Base-by-base conservation (phyloP, 148 eudicot species). In the Amaranthus hypochondriacus region DNA sequence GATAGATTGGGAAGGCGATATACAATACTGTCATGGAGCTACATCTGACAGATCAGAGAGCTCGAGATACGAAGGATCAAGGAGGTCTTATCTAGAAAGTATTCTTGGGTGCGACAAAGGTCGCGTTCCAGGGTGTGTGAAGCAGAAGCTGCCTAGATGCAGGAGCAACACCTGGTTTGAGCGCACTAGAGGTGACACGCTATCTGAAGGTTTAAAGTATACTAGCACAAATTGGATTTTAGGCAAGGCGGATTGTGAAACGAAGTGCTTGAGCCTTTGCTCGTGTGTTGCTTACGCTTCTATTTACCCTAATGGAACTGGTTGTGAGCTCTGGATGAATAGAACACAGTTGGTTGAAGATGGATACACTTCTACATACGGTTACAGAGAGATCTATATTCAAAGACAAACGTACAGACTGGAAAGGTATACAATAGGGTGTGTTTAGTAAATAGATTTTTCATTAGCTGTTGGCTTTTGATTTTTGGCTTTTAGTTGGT, bases 201-300 rank as follows among this genome's bases (percentile, higher is more conserved):
- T 12, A 70, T 62, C 69, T 28, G 66, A 52, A 12, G 79, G 83
- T 53, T n/a, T 66, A 39, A 52, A 51, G 70, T 73, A 63, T 18
- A 66, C 68, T 5, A 58, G 50, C 3, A 44, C 67, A 39, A 62
- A 71, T 44, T 13, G 70, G 4, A 74, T 71, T 10, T 54, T 74
- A 73, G 80, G 81, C 52, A 8, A 69, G 7, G 76, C 52, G 66
- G 87, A 84, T 74, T 84, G 84, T 71, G 68, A 71, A 68, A 74
- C 48, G 28, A 70, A 71, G 79, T 84, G 87, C 75, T 13, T 56
- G 74, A 76, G 61, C 13, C 50, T 71, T 14, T 84, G 87, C 62
- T 70, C 83, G 42, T 84, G 87, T 77, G 76, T 76, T 49, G 83
- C 84, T 47, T 81, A 68, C 59, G 84, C 84, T 53, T 73, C 74